Evolutionary conservation across 257 asterid species (phyloP), one percentile per base, ranked within the genome.

Genomic region (Anisodus tanguticus): DNA sequence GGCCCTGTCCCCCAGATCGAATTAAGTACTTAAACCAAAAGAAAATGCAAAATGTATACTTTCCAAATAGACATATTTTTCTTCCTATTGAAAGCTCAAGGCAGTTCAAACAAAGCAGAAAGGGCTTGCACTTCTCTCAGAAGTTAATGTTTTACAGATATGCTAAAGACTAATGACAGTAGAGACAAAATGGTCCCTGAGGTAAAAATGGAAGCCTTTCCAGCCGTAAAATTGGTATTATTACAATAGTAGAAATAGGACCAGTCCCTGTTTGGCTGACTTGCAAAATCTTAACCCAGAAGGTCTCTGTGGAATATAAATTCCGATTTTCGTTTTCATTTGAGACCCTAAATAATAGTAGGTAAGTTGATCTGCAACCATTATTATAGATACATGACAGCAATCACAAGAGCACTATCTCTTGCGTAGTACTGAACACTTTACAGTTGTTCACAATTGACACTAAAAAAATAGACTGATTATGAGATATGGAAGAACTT

Each of bases 11-110:
- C 80, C 35, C 2, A 45, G 80, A 72, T n/a, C n/a, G 2, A 47
- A 41, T 5, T 2, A 45, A 45, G 80, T 72, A 72, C 58, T 45
- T 72, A 0, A 37, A 45, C 4, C 15, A 45, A 72, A 71, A 72
- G 10, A 72, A 72, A 72, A 11, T 26, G 39, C 17, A 19, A 5
- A n/a, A 47, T 11, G 57, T 45, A 47, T 45, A 45, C 39, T 71
- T 64, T 49, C 5, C 60, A 74, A 74, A 11, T 74, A 74, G 58
- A 74, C 43, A 49, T 47, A 22, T 43, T 49, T 26, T 49, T 74
- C 81, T 22, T 49, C 80, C 80, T 72, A 47, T 74, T 19, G 62
- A 74, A 74, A 74, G n/a, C 59, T 49, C 59, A 74, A 74, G 22
- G 81, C 41, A 74, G 62, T 49, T 74, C 43, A 74, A 74, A 49